Conservation (phyloP, 768 basidiomycete genomes). For the Omphalotus guepiniiformis region DNA sequence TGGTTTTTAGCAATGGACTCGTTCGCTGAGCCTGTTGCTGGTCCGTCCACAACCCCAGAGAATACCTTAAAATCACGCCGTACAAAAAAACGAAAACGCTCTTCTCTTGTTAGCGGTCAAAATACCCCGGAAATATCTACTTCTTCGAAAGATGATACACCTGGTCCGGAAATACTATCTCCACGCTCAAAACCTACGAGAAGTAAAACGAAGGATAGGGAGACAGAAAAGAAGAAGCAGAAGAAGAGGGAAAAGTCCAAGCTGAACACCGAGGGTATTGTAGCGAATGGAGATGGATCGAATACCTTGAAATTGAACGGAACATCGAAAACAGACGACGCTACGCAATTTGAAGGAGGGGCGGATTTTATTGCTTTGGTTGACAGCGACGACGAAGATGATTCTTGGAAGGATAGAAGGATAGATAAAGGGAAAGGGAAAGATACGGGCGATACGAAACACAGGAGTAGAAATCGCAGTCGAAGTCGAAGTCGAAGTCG, state of each 20-base stretch:
- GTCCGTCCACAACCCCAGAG: too few species aligned
- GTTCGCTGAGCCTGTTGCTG: too few species aligned
- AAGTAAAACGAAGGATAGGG: slow-evolving; percentile 1
- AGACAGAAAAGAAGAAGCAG: background rate
- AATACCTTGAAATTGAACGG: background rate
- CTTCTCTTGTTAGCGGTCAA: too few species aligned
- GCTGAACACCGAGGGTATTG: background rate
- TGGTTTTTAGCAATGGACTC: too few species aligned
- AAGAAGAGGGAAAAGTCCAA: background rate
- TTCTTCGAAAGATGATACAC: too few species aligned
- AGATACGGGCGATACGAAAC: background rate
- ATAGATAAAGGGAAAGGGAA: background rate
- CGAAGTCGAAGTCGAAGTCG: slow-evolving; percentile 2
- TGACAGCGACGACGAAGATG: slow-evolving; percentile 15
- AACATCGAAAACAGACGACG: background rate
- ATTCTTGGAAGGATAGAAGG: background rate
- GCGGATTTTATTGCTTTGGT: slow-evolving; percentile 29
- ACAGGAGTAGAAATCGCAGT: background rate
- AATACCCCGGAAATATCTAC: too few species aligned
- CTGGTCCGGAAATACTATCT: too few species aligned
- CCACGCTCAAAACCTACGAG: background rate
- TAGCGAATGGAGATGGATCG: background rate
- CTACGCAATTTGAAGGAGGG: slow-evolving; percentile 18
- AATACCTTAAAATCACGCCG: too few species aligned
- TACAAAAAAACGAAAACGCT: too few species aligned